Conservation (phyloP, 306 rosid genomes). For the Vigna nakashimae region DNA sequence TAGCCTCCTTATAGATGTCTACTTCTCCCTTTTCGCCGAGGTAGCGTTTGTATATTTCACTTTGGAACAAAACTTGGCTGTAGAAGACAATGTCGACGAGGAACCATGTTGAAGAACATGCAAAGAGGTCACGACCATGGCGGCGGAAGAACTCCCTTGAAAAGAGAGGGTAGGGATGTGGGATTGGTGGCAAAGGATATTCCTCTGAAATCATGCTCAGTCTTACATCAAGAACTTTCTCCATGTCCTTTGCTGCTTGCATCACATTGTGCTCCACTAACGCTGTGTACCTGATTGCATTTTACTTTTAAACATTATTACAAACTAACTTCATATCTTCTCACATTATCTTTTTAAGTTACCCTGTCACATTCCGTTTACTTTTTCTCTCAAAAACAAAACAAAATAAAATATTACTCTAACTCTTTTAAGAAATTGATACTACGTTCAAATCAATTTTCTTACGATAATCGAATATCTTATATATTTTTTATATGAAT, state of each 20-base stretch:
- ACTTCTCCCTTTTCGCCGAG: fast-evolving
- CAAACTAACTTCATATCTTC: too few relatives aligned
- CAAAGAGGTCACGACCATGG: slow-evolving; percentile 74
- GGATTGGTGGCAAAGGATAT: slow-evolving; percentile 1
- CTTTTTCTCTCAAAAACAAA: too few relatives aligned
- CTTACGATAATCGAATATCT: too few relatives aligned
- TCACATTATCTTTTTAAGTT: too few relatives aligned
- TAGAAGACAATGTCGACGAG: slow-evolving; percentile 75
- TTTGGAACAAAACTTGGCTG: slow-evolving; percentile 76
- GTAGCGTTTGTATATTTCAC: slow-evolving; percentile 48
- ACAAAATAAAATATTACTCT: too few relatives aligned
- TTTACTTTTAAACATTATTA: too few relatives aligned
- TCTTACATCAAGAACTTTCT: slow-evolving; percentile 66
- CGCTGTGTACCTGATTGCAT: slow-evolving; percentile 69
- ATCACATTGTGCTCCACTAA: slow-evolving; percentile 68
- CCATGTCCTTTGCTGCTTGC: slow-evolving; percentile 84
- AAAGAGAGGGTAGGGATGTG: slow-evolving; percentile 47
- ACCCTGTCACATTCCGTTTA: too few relatives aligned
- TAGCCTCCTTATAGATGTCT: slow-evolving; percentile 53
- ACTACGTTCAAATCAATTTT: too few relatives aligned
- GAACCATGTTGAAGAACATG: slow-evolving; percentile 67
- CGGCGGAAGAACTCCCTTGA: slow-evolving; percentile 61
- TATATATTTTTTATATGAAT: too few relatives aligned
- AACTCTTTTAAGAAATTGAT: too few relatives aligned
- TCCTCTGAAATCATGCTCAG: slow-evolving; percentile 62